These are phyloP conservation scores for Melaleuca quinquenervia DNA, from an alignment of 345 rosid genomes.

Conservation along the genomic window DNA sequence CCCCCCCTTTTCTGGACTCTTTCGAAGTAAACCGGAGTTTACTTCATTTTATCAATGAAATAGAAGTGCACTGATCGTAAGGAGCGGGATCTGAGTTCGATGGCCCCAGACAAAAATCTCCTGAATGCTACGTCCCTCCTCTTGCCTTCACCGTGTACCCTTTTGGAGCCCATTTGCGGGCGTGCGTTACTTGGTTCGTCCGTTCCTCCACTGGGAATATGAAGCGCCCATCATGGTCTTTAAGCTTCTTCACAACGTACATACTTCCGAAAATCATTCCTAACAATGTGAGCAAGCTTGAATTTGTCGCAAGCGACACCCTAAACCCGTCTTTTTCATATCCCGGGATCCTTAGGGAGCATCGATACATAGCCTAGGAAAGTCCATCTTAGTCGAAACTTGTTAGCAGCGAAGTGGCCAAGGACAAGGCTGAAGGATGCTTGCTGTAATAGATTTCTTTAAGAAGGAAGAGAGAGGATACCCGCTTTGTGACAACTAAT, in stretches of 20 bases:
- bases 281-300: background rate
- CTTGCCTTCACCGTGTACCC: background rate
- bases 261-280: background rate
- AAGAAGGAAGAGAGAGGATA: background rate
- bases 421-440: background rate
- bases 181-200: background rate
- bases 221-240: background rate
- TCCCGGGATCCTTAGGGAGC: background rate
- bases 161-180: background rate
- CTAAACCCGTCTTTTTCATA: background rate
- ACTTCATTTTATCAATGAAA: background rate
- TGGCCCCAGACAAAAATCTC: background rate
- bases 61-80: background rate
- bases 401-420: background rate
- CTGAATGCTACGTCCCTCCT: background rate
- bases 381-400: background rate
- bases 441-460: background rate
- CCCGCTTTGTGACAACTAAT: constrained; percentile 1
- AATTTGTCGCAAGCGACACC: background rate
- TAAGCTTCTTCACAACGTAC: background rate
- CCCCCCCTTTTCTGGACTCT: background rate
- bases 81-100: background rate
- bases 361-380: background rate
- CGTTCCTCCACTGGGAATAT: background rate
- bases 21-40: background rate